phyloP scores from a whole-genome alignment of 176 grass and related monocot species.

The Bromus sterilis region DNA sequence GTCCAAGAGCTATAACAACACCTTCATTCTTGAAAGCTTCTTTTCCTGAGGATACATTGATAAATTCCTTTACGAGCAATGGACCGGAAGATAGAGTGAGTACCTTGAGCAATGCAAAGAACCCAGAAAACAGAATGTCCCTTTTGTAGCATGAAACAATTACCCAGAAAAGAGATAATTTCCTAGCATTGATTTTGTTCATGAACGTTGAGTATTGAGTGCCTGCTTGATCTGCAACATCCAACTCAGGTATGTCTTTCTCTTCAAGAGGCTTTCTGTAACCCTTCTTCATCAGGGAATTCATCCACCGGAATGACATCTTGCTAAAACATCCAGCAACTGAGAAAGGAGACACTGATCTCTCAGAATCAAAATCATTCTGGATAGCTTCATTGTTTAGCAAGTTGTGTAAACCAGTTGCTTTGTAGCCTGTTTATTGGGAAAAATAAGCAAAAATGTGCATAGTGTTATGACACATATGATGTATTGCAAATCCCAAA shows the following conservation, averaged over 20 bases:
- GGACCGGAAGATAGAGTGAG: conserved; percentile 51
- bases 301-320: conserved; percentile 58
- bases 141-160: conserved; percentile 54
- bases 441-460: background rate
- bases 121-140: conserved; percentile 46
- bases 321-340: conserved; percentile 37
- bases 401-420: background rate
- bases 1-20: conserved; percentile 34
- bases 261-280: conserved; percentile 49
- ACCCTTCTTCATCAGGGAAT: conserved; percentile 58
- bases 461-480: background rate
- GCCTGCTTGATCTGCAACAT: conserved; percentile 23
- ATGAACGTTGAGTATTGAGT: conserved; percentile 27
- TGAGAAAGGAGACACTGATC: background rate
- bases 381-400: background rate
- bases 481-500: background rate
- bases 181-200: conserved; percentile 28
- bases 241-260: conserved; percentile 40
- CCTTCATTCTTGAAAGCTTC: conserved; percentile 49
- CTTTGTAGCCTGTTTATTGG: background rate
- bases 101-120: conserved; percentile 60
- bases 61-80: conserved; percentile 58
- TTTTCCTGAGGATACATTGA: conserved; percentile 41
- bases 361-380: background rate
- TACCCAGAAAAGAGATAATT: conserved; percentile 35